These are phyloP conservation scores for Fusarium siculi DNA, from an alignment of 2,329 filamentous ascomycete genomes.

Conservation along the genomic window DNA sequence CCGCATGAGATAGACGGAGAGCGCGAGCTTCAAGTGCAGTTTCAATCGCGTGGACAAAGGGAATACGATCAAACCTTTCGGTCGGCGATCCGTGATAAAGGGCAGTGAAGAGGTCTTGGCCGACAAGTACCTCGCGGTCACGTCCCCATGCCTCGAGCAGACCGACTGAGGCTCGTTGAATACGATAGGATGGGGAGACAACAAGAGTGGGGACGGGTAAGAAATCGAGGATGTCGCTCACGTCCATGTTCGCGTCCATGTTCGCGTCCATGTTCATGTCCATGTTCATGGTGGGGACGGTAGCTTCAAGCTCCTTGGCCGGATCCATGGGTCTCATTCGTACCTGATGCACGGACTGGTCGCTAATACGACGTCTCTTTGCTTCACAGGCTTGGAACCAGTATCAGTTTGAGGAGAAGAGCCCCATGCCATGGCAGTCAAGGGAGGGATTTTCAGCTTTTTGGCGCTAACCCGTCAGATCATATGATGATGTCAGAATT, in stretches of 20 bases:
- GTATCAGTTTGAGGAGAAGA: neutral
- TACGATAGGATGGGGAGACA: neutral
- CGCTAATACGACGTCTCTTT: slow-evolving; percentile 5
- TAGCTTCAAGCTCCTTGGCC: neutral
- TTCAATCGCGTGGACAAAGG: neutral
- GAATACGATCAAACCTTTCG: slow-evolving; percentile 5
- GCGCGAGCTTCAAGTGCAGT: neutral
- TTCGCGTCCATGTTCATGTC: neutral
- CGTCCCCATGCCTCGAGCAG: neutral
- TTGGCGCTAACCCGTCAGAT: neutral
- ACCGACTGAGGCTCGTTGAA: neutral
- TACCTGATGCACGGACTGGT: neutral
- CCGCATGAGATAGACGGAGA: neutral
- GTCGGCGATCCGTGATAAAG: neutral
- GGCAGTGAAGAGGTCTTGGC: slow-evolving; percentile 3
- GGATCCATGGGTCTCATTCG: neutral
- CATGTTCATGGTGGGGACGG: neutral
- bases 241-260: neutral
- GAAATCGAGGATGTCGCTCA: neutral
- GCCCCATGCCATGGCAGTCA: neutral
- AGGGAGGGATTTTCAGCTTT: neutral
- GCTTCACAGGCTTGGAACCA: neutral
- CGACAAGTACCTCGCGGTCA: neutral
- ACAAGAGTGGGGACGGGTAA: slow-evolving; percentile 7
- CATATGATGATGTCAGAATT: neutral